These are phyloP conservation scores for Coleophoma cylindrospora DNA, from an alignment of 2,329 filamentous ascomycete genomes.

Conservation along the genomic window DNA sequence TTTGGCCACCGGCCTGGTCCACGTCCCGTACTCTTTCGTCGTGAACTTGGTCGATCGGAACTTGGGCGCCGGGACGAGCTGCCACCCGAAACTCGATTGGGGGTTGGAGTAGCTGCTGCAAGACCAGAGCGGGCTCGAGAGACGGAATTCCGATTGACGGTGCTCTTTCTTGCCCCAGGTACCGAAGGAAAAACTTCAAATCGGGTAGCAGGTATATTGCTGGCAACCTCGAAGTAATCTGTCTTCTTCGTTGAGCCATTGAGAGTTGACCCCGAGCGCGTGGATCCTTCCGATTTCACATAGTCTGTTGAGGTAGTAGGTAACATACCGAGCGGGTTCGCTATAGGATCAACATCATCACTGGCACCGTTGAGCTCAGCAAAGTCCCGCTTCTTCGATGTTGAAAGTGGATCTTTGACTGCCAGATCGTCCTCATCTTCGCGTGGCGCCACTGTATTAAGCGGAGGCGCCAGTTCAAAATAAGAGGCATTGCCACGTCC, in stretches of 20 bases:
- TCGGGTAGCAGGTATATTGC: slow-evolving; percentile 58
- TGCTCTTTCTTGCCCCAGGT: slow-evolving; percentile 41
- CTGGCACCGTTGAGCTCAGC: slow-evolving; percentile 16
- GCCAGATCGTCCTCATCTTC: slow-evolving; percentile 56
- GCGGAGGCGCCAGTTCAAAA: slow-evolving; percentile 74
- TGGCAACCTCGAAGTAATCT: slow-evolving; percentile 22
- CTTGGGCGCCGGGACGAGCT: slow-evolving; percentile 17
- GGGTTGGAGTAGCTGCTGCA: neutral
- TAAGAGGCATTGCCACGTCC: slow-evolving; percentile 77
- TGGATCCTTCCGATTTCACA: slow-evolving; percentile 11
- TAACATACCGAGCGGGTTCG: slow-evolving; percentile 21
- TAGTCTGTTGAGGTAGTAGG: slow-evolving; percentile 16
- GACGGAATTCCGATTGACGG: slow-evolving; percentile 18
- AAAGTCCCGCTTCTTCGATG: slow-evolving; percentile 17
- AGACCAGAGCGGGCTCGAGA: slow-evolving; percentile 14
- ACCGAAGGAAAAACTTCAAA: slow-evolving; percentile 77
- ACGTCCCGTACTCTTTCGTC: slow-evolving; percentile 55
- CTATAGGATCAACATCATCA: slow-evolving; percentile 18
- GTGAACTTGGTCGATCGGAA: slow-evolving; percentile 26
- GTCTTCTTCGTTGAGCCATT: slow-evolving; percentile 18
- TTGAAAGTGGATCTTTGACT: slow-evolving; percentile 6
- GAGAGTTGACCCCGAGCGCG: slow-evolving; percentile 10
- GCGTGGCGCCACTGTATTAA: slow-evolving; percentile 83
- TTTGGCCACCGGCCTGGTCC: slow-evolving; percentile 64
- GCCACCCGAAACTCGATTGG: slow-evolving; percentile 19